A percentile compares a stretch with the other conserved stretches of the same genome.
Evolutionary conservation across 2,329 filamentous ascomycete species (phyloP).

Genomic region (Aureobasidium zeae): DNA sequence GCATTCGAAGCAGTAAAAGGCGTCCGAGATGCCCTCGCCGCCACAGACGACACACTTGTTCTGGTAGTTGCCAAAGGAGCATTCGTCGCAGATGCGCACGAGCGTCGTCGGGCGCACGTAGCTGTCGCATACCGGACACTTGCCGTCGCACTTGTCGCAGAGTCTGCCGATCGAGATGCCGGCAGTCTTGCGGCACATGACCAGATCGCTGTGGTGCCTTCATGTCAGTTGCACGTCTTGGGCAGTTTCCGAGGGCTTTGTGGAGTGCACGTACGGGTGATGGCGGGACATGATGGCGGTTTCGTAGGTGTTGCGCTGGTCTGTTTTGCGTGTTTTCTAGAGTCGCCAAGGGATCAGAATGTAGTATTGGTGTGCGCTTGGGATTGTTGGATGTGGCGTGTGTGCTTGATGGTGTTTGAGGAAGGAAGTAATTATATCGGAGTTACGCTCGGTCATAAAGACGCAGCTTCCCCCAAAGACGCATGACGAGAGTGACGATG

Average conservation of each 20-base stretch:
- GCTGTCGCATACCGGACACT: slow-evolving; percentile 97
- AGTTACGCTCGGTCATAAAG: too few species aligned
- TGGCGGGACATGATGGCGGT: slow-evolving; percentile 68
- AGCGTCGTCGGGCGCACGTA: slow-evolving; percentile 97
- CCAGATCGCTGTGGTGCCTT: slow-evolving; percentile 68
- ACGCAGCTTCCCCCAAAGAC: background rate
- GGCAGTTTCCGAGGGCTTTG: background rate
- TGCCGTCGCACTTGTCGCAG: slow-evolving; percentile 99
- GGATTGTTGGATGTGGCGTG: too few species aligned
- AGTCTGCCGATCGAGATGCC: slow-evolving; percentile 97
- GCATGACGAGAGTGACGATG: background rate
- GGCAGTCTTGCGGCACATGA: slow-evolving; percentile 98
- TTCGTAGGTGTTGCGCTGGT: background rate
- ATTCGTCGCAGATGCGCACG: slow-evolving; percentile 98
- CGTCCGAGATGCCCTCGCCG: slow-evolving; percentile 93
- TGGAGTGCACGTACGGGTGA: slow-evolving; percentile 65
- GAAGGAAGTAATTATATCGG: too few species aligned
- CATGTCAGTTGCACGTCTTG: background rate
- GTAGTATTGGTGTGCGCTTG: background rate
- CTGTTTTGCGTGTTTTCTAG: too few species aligned
- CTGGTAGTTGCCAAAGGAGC: slow-evolving; percentile 98
- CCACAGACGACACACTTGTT: slow-evolving; percentile 99
- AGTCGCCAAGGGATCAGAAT: background rate
- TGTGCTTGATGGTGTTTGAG: background rate
- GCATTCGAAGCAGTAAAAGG: slow-evolving; percentile 99